Evolutionary conservation across 495 filamentous ascomycete genomes (phyloP).

Genomic region (Penicillium longicatenatum): DNA sequence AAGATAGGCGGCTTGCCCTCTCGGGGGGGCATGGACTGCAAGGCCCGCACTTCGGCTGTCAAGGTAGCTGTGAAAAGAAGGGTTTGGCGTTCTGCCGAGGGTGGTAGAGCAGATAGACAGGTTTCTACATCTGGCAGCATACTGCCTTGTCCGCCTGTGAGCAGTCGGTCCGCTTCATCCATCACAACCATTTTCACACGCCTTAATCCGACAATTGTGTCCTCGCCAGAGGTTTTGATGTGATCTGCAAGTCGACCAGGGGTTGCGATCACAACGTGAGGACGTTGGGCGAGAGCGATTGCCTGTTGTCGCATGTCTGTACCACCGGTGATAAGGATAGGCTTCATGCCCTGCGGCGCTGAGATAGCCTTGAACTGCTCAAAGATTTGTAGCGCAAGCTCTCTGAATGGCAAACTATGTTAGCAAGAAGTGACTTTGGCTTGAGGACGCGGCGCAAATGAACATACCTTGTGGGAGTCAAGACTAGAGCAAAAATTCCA

Average conservation of each 20-base stretch:
- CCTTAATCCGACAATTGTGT: slow-evolving; percentile 79
- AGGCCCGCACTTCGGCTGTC: slow-evolving; percentile 84
- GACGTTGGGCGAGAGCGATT: slow-evolving; percentile 72
- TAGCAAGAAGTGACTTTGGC: background rate
- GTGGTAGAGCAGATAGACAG: slow-evolving; percentile 78
- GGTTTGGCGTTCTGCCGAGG: slow-evolving; percentile 73
- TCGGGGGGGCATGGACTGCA: slow-evolving; percentile 73
- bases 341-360: slow-evolving; percentile 79
- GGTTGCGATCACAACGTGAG: slow-evolving; percentile 92
- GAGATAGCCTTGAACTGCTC: slow-evolving; percentile 95
- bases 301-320: slow-evolving; percentile 92
- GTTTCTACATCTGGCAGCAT: slow-evolving; percentile 94
- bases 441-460: background rate
- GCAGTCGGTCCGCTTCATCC: slow-evolving; percentile 92
- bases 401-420: slow-evolving; percentile 44
- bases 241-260: slow-evolving; percentile 94
- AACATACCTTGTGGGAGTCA: slow-evolving; percentile 81
- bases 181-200: slow-evolving; percentile 84
- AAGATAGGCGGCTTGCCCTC: slow-evolving; percentile 73
- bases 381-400: slow-evolving; percentile 92
- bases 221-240: slow-evolving; percentile 83
- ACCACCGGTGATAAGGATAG: slow-evolving; percentile 84
- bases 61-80: slow-evolving; percentile 96
- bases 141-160: slow-evolving; percentile 73
- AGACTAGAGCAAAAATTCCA: slow-evolving; percentile 83